These are phyloP conservation scores for Chytridiales sp. DNA, from an alignment of 371 early-diverging fungal genomes.

Conservation along the genomic window DNA sequence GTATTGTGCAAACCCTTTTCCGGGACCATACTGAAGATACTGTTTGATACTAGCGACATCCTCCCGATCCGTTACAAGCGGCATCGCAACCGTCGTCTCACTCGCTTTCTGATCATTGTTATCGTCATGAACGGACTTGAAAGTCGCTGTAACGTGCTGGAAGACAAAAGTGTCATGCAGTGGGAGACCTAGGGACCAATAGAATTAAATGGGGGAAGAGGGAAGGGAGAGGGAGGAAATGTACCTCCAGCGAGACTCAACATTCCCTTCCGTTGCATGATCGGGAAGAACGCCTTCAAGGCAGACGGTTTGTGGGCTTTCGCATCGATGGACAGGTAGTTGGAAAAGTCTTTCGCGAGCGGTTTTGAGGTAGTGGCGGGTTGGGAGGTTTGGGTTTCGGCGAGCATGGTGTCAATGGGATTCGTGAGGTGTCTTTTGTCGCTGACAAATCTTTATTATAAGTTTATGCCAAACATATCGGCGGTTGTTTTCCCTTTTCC, in stretches of 20 bases:
- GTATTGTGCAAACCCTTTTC: neutral
- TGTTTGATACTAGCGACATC: neutral
- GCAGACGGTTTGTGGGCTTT: neutral
- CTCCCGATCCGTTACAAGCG: neutral
- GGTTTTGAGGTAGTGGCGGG: neutral
- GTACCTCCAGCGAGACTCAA: constrained; percentile 12
- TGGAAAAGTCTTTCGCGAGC: neutral
- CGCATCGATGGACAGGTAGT: constrained; percentile 8
- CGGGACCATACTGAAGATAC: neutral
- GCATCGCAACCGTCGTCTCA: neutral
- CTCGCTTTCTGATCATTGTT: neutral
- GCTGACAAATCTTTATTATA: no score
- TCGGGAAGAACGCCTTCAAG: constrained; percentile 11
- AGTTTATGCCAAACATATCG: no score
- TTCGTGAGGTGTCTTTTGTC: no score
- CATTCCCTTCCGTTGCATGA: constrained; percentile 1
- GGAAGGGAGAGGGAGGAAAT: neutral
- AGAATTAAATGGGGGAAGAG: neutral
- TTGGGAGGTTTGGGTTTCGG: neutral
- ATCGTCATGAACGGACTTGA: neutral
- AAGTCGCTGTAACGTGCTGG: neutral
- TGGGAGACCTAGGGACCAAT: neutral
- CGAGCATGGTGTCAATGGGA: no score
- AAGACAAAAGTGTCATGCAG: neutral
- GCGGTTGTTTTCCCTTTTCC: neutral